Base-by-base conservation (phyloP, 495 filamentous ascomycete species). In the Tuber borchii region DNA sequence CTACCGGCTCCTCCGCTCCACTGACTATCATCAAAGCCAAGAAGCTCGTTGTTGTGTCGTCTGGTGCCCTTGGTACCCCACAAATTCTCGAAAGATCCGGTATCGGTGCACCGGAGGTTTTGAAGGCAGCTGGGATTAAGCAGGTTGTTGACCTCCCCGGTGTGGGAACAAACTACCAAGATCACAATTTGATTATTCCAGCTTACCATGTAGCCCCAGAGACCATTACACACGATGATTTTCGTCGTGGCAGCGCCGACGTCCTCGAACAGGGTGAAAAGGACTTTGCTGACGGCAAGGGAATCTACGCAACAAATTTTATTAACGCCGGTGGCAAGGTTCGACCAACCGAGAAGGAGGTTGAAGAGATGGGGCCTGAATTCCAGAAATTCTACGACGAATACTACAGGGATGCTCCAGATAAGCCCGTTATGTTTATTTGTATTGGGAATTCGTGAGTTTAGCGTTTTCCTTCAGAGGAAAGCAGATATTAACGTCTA, bases 11-110 rank as follows among this genome's bases (percentile, higher is more conserved):
- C 45, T 19, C 51, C 19, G 14, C 4, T 6, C 43, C 71, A n/a
- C 37, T 34, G 0, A 61, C 43, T 1, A 17, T 76, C 22, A 77
- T 91, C 31, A 83, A 78, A 65, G 90, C 87, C 1, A 83, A 80
- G 17, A 88, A 85, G 51, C 87, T 90, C 48, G 87, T 91, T 2
- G 86, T 92, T 65, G 77, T 90, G 1, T 88, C 89, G 1, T 87
- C 87, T n/a, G 90, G 90, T 14, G 79, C 87, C 16, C 84, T 87
- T 31, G 85, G 87, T 20, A 87, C 90, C 0, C 89, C 90, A 8
- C 81, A 84, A 1, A 81, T 92, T 2, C 84, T 91, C 16, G 89
- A 92, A 78, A 85, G 89, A 0, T 92, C 90, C 0, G 90, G 90
- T 17, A 82, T 92, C 69, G 90, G 90, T 34, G 75, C 75, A 22